A percentile compares a stretch with the other conserved stretches of the same genome.
phyloP scores from a whole-genome alignment of 2,329 filamentous ascomycete genomes.

The Calonectria pteridis region DNA sequence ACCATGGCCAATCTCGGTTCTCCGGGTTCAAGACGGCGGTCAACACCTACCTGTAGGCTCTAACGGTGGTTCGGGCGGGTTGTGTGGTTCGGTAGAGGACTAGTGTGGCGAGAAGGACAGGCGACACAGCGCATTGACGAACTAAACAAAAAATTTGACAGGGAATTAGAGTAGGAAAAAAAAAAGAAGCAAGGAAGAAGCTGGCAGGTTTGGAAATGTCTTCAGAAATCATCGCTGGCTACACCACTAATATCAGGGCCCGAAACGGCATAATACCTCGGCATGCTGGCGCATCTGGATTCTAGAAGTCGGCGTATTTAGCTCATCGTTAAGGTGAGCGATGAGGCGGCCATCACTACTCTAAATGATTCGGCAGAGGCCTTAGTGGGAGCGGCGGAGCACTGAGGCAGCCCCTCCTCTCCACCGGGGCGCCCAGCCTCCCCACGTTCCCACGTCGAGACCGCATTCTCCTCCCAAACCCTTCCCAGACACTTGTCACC shows the following conservation, averaged over 20 bases:
- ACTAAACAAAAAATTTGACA: neutral
- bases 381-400: constrained; percentile 20
- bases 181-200: constrained; percentile 1
- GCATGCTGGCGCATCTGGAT: neutral
- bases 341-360: constrained; percentile 16
- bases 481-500: constrained; percentile 22
- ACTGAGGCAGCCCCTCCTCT: constrained; percentile 24
- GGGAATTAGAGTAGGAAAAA: neutral
- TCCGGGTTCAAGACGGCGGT: constrained; percentile 9
- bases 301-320: constrained; percentile 16
- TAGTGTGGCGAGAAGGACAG: constrained; percentile 2
- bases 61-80: neutral
- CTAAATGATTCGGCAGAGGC: constrained; percentile 6
- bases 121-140: neutral
- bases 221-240: neutral
- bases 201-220: neutral
- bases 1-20: neutral
- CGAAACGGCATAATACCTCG: neutral
- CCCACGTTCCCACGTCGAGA: constrained; percentile 28
- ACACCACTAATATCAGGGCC: neutral
- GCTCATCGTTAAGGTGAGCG: constrained; percentile 27
- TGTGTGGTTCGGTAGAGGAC: neutral
- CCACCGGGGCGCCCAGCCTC: constrained; percentile 29
- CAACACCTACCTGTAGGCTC: neutral
- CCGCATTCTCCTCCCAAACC: constrained; percentile 28